These are phyloP conservation scores for Aspergillus floridensis DNA, from an alignment of 2,329 filamentous ascomycete species.

Conservation along the genomic window DNA sequence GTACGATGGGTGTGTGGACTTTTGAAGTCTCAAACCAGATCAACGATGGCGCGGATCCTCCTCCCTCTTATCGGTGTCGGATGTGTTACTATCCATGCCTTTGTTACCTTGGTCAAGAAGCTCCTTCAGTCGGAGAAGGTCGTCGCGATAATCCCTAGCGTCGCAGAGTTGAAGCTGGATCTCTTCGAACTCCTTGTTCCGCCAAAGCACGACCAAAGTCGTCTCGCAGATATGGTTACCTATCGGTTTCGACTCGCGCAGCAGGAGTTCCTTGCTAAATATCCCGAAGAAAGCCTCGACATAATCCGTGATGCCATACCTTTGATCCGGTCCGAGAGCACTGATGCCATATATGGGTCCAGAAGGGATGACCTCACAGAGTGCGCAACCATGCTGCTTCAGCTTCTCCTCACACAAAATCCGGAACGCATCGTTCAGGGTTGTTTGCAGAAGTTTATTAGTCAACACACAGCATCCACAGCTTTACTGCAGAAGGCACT, in stretches of 20 bases:
- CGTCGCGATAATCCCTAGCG: slow-evolving; percentile 25
- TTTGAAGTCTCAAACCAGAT: slow-evolving; percentile 34
- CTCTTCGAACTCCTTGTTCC: slow-evolving; percentile 33
- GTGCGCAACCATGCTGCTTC: slow-evolving; percentile 30
- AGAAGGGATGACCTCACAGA: slow-evolving; percentile 19
- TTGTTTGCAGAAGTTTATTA: slow-evolving; percentile 30
- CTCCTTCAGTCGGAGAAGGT: slow-evolving; percentile 27
- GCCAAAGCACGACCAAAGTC: slow-evolving; percentile 13
- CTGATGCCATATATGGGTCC: not conserved
- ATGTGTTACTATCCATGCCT: slow-evolving; percentile 43
- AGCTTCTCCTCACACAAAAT: slow-evolving; percentile 35
- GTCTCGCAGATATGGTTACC: slow-evolving; percentile 34
- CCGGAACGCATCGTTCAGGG: slow-evolving; percentile 28
- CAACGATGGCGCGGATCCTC: slow-evolving; percentile 34
- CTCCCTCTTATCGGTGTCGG: slow-evolving; percentile 45
- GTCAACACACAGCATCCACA: slow-evolving; percentile 27
- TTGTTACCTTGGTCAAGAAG: slow-evolving; percentile 37
- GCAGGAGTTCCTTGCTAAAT: slow-evolving; percentile 38
- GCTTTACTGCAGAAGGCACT: slow-evolving; percentile 31
- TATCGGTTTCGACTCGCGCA: slow-evolving; percentile 42
- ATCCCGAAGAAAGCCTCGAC: slow-evolving; percentile 32
- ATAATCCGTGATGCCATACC: slow-evolving; percentile 34
- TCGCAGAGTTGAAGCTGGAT: slow-evolving; percentile 28
- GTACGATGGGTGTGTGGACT: slow-evolving; percentile 43
- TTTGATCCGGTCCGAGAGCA: slow-evolving; percentile 15